These are phyloP conservation scores for Phlebopus sp. DNA, from an alignment of 1,284 basidiomycete species.

Conservation along the genomic window DNA sequence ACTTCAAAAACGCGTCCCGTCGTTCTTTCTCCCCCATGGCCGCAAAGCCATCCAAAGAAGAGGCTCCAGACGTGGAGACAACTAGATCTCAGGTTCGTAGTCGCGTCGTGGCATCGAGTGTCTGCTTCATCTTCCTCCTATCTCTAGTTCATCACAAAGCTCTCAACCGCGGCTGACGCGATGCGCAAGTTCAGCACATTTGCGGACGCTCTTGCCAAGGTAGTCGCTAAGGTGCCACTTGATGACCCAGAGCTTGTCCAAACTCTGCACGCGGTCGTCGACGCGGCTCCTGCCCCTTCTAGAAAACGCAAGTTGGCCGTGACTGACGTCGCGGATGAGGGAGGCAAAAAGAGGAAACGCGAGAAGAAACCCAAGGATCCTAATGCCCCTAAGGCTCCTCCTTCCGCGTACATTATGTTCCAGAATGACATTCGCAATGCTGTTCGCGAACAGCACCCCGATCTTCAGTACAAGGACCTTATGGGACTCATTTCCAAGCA, in stretches of 20 bases:
- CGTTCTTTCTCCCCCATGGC: constrained; percentile 21
- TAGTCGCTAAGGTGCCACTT: constrained; percentile 35
- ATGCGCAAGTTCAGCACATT: constrained; percentile 58
- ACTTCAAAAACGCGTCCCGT: constrained; percentile 28
- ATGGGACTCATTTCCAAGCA: constrained; percentile 68
- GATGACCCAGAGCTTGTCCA: constrained; percentile 33
- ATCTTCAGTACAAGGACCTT: constrained; percentile 70
- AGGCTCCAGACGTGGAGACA: constrained; percentile 24
- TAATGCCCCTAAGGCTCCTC: constrained; percentile 91
- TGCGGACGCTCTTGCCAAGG: constrained; percentile 52
- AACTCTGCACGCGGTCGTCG: constrained; percentile 28
- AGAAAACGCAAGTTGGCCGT: constrained; percentile 54
- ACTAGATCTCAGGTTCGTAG: constrained; percentile 29
- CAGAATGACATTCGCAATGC: constrained; percentile 87
- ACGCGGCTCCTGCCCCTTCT: constrained; percentile 32
- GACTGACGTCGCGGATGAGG: constrained; percentile 39
- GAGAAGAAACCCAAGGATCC: constrained; percentile 79
- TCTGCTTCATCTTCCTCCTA: constrained; percentile 20
- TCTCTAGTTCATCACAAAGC: constrained; percentile 50
- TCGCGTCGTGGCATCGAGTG: constrained; percentile 11
- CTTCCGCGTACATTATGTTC: constrained; percentile 94
- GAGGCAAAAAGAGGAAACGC: constrained; percentile 41
- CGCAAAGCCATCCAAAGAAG: constrained; percentile 28
- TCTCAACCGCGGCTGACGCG: constrained; percentile 51
- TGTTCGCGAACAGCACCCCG: constrained; percentile 65